phyloP scores from a whole-genome alignment of 768 basidiomycete genomes.

The Clathrus columnatus region DNA sequence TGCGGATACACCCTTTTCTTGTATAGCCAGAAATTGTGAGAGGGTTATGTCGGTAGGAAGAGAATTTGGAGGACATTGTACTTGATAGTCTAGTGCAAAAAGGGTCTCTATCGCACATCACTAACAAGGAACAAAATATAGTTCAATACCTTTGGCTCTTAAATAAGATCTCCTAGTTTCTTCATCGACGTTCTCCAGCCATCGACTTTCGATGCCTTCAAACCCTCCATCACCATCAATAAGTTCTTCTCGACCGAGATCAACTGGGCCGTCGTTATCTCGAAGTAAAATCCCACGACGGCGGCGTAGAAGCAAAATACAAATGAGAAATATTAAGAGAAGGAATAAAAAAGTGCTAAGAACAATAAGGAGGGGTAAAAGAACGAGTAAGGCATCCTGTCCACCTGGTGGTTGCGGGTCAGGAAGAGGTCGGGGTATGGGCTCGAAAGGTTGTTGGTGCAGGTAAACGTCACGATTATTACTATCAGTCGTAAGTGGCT shows the following conservation, averaged over 20 bases:
- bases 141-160: constrained; percentile 62
- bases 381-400: constrained; percentile 65
- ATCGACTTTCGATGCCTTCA: constrained; percentile 83
- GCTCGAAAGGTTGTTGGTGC: not conserved
- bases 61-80: constrained; percentile 93
- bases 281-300: constrained; percentile 69
- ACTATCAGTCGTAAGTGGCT: not conserved
- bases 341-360: constrained; percentile 89
- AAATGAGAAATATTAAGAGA: constrained; percentile 83
- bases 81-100: constrained; percentile 69
- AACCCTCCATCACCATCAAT: constrained; percentile 90
- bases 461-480: not conserved
- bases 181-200: constrained; percentile 81
- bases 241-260: constrained; percentile 87
- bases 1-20: constrained; percentile 98
- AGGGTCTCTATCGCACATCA: constrained; percentile 10
- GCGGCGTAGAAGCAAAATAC: constrained; percentile 74
- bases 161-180: constrained; percentile 58
- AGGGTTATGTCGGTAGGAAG: constrained; percentile 95
- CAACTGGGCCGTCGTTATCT: constrained; percentile 87
- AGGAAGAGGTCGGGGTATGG: constrained; percentile 11
- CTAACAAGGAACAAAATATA: not conserved
- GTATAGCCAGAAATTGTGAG: constrained; percentile 96
- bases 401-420: constrained; percentile 21
- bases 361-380: constrained; percentile 90